These are phyloP conservation scores for Fonsecaea pugnacius DNA, from an alignment of 2,329 filamentous ascomycete genomes.

Conservation along the genomic window DNA sequence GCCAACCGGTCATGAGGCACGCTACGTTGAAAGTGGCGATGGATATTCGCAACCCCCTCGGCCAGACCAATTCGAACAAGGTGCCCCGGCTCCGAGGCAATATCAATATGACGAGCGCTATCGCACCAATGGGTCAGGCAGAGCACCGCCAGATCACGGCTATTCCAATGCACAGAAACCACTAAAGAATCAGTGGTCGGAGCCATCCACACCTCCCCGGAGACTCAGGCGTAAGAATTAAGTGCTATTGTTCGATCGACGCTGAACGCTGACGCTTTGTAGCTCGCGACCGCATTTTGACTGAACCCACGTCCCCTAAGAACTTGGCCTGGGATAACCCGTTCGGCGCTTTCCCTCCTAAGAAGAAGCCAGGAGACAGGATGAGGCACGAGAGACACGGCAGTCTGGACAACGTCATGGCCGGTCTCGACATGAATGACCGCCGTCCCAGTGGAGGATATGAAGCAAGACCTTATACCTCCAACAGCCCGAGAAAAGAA, in stretches of 20 bases:
- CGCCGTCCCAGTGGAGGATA: slow-evolving; percentile 15
- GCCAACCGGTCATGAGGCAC: slow-evolving; percentile 21
- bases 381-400: slow-evolving; percentile 39
- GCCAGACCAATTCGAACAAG: slow-evolving; percentile 22
- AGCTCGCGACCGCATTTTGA: slow-evolving; percentile 38
- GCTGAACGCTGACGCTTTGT: slow-evolving; percentile 19
- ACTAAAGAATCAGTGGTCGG: slow-evolving; percentile 22
- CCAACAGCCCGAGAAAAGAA: slow-evolving; percentile 30
- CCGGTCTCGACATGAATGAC: slow-evolving; percentile 18
- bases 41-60: slow-evolving; percentile 14
- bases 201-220: slow-evolving; percentile 37
- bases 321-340: slow-evolving; percentile 54
- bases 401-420: slow-evolving; percentile 36
- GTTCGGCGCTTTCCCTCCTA: slow-evolving; percentile 52
- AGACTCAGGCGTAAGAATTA: slow-evolving; percentile 37
- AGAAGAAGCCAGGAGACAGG: slow-evolving; percentile 42
- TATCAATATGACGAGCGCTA: slow-evolving; percentile 37
- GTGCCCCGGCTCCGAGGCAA: slow-evolving; percentile 21
- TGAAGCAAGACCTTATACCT: slow-evolving; percentile 29
- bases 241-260: slow-evolving; percentile 19
- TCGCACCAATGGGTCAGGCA: slow-evolving; percentile 27
- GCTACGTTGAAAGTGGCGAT: slow-evolving; percentile 16
- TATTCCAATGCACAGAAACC: slow-evolving; percentile 17
- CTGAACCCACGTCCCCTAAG: slow-evolving; percentile 45
- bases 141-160: slow-evolving; percentile 24